phyloP scores from a whole-genome alignment of 2,329 filamentous ascomycete genomes.

The Alternaria incomplexa region DNA sequence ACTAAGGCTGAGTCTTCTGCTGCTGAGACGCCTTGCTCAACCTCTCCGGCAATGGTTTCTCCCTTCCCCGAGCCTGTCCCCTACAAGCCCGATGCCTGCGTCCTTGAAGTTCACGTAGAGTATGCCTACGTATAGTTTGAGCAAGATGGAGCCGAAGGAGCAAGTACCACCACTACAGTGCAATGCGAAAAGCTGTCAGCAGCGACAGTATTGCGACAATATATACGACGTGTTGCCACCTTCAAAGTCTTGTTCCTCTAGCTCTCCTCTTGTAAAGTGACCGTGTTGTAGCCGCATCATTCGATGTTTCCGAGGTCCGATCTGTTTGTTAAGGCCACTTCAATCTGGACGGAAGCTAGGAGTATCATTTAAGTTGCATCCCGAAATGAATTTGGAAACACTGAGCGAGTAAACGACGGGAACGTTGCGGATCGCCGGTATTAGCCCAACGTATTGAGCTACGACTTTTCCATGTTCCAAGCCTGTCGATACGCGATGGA shows the following conservation, averaged over 20 bases:
- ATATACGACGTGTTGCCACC: background rate
- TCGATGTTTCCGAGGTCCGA: background rate
- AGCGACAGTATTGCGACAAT: background rate
- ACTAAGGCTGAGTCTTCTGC: background rate
- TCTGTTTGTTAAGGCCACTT: background rate
- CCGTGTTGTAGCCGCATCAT: background rate
- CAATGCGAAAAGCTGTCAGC: background rate
- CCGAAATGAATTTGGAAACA: background rate
- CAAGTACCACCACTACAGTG: background rate
- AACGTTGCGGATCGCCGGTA: background rate
- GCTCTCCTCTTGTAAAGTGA: background rate
- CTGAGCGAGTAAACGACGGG: background rate
- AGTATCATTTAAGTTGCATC: background rate
- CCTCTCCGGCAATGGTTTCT: conserved; percentile 13
- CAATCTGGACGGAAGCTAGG: background rate
- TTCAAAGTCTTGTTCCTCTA: background rate
- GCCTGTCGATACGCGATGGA: background rate
- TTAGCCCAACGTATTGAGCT: background rate
- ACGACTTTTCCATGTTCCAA: background rate
- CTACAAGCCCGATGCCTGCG: conserved; percentile 13
- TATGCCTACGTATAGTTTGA: conserved; percentile 14
- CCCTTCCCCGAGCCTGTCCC: conserved; percentile 13
- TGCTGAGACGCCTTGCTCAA: conserved; percentile 13
- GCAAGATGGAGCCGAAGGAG: background rate
- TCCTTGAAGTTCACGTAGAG: conserved; percentile 14